Percentiles rank a stretch among this genome's conserved stretches.
Conservation (phyloP, 495 filamentous ascomycete species). For the Tuber brumale region DNA sequence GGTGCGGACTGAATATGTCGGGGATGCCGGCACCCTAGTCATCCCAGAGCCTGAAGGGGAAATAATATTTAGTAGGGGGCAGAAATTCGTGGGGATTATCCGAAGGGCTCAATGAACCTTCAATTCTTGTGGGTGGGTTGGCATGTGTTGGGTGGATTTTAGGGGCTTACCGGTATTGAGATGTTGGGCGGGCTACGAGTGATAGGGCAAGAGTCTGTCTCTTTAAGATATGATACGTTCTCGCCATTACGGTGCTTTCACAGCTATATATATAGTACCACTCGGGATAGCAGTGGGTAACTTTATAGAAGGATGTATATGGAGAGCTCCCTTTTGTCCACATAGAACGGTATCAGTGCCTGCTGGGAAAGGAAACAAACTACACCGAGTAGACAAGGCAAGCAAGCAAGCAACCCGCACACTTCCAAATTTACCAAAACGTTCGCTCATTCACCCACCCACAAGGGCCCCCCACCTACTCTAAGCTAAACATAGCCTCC, state of each 20-base stretch:
- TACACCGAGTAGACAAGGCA: neutral
- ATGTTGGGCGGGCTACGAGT: no score
- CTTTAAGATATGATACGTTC: neutral
- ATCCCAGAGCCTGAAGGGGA: no score
- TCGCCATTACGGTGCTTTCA: neutral
- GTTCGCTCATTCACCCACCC: neutral
- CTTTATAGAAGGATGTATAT: neutral
- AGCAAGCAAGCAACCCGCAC: neutral
- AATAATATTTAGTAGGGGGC: no score
- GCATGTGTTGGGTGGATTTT: no score
- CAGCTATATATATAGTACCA: neutral
- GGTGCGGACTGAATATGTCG: neutral
- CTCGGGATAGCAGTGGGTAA: neutral
- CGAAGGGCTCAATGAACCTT: no score
- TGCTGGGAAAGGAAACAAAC: neutral
- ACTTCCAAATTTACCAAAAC: neutral
- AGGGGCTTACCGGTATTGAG: no score
- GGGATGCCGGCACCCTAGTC: neutral
- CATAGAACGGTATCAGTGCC: neutral
- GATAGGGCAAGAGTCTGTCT: neutral
- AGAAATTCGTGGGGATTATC: no score
- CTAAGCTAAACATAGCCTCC: conserved; percentile 36
- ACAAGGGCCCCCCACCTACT: neutral
- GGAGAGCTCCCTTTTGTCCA: neutral
- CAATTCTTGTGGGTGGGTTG: no score